Evolutionary conservation across 2,329 filamentous ascomycete species (phyloP), one percentile per base, ranked within the genome.

Genomic region (Amesomyces nigricolor): DNA sequence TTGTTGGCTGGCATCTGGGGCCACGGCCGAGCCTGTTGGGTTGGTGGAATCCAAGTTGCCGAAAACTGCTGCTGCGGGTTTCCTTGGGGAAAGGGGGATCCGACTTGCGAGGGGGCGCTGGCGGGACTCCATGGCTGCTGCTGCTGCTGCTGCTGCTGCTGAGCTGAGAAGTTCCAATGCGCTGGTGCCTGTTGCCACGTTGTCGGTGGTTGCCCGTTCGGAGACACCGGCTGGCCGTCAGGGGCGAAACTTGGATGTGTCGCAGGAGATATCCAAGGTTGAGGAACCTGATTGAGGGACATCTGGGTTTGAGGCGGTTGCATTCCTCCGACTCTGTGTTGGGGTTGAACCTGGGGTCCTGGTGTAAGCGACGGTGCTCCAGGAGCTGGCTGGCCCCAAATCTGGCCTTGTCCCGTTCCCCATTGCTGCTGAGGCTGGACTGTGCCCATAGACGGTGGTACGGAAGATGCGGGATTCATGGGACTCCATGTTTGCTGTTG

Each of bases 161-260:
- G 51, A 2, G 37, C n/a, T 4, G 22, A 26, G 2, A 4, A 6
- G 32, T 42, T 40, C 51, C 51, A 53, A 13, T 42, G 51, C 1
- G 50, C 42, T 14, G 19, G 42, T 3, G 37, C 35, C 3, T 53
- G 51, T 14, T 47, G 51, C 51, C 51, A 53, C 10, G 11, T 32
- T 19, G 42, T 9, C 14, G 14, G 11, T 10, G 26, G 29, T 13
- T 51, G 48, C 9, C 16, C 10, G 9, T 37, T 22, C 3, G 29
- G 26, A 2, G 42, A 19, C 9, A 9, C 17, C 5, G 19, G 29
- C 1, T 17, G 4, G 4, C 30, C 8, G 32, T 14, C 50, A 9
- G 50, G 35, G 10, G 39, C 11, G 6, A 42, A 13, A 13, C 19
- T 35, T 4, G 10, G 14, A 35, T n/a, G 26, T 8, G 50, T 10